Conservation (phyloP, 75 land plant genomes). For the Azolla pinnata region DNA sequence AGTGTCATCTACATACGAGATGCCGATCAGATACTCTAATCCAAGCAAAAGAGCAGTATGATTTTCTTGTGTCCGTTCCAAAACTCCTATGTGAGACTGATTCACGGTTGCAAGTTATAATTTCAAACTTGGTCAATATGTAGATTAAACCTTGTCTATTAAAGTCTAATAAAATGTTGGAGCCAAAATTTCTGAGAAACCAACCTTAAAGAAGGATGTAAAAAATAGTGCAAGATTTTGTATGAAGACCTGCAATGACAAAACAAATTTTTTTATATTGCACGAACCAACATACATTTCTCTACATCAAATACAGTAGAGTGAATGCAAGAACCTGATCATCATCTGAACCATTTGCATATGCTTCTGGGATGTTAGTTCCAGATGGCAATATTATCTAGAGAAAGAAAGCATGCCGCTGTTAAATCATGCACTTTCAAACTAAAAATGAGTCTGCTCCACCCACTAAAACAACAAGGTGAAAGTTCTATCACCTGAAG, state of each 20-base stretch:
- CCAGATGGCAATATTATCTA: conserved; percentile 71
- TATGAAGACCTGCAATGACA: conserved; percentile 59
- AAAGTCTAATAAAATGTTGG: no score
- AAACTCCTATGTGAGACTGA: conserved; percentile 78
- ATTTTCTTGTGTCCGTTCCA: conserved; percentile 74
- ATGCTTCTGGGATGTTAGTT: conserved; percentile 84
- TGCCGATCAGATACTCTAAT: conserved; percentile 80
- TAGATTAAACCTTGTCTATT: no score
- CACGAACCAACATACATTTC: conserved; percentile 3
- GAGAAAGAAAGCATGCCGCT: neutral
- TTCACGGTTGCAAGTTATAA: no score
- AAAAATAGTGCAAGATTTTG: conserved; percentile 94
- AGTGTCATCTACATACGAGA: conserved; percentile 97
- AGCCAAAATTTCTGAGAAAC: conserved; percentile 4
- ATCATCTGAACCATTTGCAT: conserved; percentile 76
- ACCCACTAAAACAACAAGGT: neutral
- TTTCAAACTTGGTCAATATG: no score
- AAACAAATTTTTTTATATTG: neutral
- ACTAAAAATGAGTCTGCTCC: no score
- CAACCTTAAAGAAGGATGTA: conserved; percentile 91
- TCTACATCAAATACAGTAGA: neutral
- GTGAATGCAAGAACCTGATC: conserved; percentile 57
- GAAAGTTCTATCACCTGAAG: conserved; percentile 85
- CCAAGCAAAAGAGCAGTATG: conserved; percentile 62
- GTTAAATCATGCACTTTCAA: no score